Evolutionary conservation across 768 basidiomycete genomes (phyloP), one percentile per base, ranked within the genome.

Genomic region (Strobilomyces dryophilus): DNA sequence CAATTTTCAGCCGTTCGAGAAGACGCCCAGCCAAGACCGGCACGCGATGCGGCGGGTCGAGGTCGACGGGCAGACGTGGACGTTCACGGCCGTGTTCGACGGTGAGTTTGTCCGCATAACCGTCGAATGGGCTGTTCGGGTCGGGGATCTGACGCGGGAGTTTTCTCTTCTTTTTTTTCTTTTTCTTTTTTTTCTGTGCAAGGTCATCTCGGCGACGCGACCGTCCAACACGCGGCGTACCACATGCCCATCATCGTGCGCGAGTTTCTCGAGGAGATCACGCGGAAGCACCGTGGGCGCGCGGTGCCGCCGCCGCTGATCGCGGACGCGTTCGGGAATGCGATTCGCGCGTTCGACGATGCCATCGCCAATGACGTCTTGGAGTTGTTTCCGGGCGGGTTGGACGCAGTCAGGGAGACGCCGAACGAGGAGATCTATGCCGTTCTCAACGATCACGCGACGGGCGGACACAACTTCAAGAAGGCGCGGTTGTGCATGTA

Each of bases 401-500:
- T 84, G 12, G 71, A 79, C 15, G 69, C 76, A 14, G 71, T 83
- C 29, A 72, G 73, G 29, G 65, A 75, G 15, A 76, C 82, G 66
- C 76, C 81, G 5, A 80, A 85, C 59, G 71, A 74, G 24, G 69
- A 83, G 52, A 83, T 88, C 45, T 74, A 78, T 46, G 60, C 71
- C 15, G 75, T 84, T 40, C 80, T 91, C 62, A 83, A 88, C 55
- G 87, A 89, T 64, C 79, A 80, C 51, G 72, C 77, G 42, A 62
- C 66, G 8, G 82, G 81, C 9, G 81, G 81, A 6, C 71, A 71
- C 18, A 87, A 86, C 62, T 80, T 83, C 73, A 74, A 78, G 48
- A 85, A 83, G 61, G 82, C 82, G 18, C 71, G 84, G 46, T 74
- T 87, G 45, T 86, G 85, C 63, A 87, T 91, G 81, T 86, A 88